Evolutionary conservation across 2,329 filamentous ascomycete genomes (phyloP).

Genomic region (Xylaria arbuscula): DNA sequence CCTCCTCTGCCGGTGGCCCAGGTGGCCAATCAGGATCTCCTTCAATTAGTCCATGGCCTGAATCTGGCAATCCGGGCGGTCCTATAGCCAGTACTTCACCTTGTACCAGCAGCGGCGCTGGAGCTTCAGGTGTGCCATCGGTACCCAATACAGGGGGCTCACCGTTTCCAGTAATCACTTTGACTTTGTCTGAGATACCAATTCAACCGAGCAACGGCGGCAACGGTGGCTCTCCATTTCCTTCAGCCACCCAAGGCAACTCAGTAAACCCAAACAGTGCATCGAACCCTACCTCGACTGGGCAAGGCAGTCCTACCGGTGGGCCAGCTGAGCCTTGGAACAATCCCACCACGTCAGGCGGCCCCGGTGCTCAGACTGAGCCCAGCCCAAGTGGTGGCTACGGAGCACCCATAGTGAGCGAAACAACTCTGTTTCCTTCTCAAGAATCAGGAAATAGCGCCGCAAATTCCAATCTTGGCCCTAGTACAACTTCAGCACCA

Average conservation of each 20-base stretch:
- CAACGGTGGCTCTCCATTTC: slow-evolving; percentile 25
- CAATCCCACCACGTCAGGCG: slow-evolving; percentile 21
- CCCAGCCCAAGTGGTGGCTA: slow-evolving; percentile 42
- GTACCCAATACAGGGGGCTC: slow-evolving; percentile 35
- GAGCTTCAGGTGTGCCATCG: slow-evolving; percentile 16
- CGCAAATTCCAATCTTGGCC: slow-evolving; percentile 28
- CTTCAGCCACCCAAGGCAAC: slow-evolving; percentile 24
- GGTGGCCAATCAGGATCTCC: slow-evolving; percentile 34
- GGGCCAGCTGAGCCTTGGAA: slow-evolving; percentile 32
- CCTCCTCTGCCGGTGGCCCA: slow-evolving; percentile 27
- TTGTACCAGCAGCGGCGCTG: slow-evolving; percentile 6
- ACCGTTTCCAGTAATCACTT: slow-evolving; percentile 42
- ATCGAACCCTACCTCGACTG: slow-evolving; percentile 36
- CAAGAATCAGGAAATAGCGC: slow-evolving; percentile 33
- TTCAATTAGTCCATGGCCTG: slow-evolving; percentile 26
- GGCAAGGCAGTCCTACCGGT: slow-evolving; percentile 33
- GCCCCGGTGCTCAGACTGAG: slow-evolving; percentile 24
- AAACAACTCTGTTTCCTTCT: slow-evolving; percentile 38
- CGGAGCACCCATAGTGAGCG: slow-evolving; percentile 38
- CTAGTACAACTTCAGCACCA: slow-evolving; percentile 35
- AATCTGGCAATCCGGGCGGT: slow-evolving; percentile 30
- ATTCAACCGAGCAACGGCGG: slow-evolving; percentile 21
- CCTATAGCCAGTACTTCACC: slow-evolving; percentile 26
- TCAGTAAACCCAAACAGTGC: slow-evolving; percentile 30
- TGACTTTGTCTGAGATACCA: slow-evolving; percentile 41